These are phyloP conservation scores for Anacardium occidentale DNA, from an alignment of 345 rosid genomes.

Conservation along the genomic window DNA sequence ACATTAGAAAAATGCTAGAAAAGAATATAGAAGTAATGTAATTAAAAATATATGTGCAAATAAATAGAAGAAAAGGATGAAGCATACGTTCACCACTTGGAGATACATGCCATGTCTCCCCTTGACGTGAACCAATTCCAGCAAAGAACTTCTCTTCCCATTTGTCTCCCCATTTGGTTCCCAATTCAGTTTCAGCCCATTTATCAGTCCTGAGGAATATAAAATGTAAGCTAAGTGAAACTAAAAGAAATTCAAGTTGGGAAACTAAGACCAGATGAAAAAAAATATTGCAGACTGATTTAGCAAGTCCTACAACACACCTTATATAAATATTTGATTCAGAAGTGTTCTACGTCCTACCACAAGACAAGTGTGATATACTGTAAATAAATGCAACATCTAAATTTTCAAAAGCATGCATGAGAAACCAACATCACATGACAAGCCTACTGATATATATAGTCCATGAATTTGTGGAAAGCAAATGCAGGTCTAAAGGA, in stretches of 20 bases:
- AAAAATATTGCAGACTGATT: neutral
- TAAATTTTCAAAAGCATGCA: too few species aligned
- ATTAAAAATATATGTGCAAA: neutral
- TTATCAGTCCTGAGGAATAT: conserved; percentile 90
- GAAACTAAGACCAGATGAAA: neutral
- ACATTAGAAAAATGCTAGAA: neutral
- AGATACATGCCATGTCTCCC: conserved; percentile 99
- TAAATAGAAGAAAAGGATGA: conserved; percentile 10
- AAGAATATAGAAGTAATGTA: neutral
- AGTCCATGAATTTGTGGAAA: too few species aligned
- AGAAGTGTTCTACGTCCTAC: neutral
- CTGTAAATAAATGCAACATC: neutral
- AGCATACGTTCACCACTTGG: conserved; percentile 72
- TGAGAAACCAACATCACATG: too few species aligned
- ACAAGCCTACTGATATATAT: too few species aligned
- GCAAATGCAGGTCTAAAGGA: neutral
- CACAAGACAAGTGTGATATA: neutral
- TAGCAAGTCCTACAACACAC: neutral
- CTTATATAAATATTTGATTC: neutral
- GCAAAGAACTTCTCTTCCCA: conserved; percentile 98
- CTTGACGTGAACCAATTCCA: conserved; percentile 96
- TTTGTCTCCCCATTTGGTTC: conserved; percentile 99
- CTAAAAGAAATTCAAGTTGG: conserved; percentile 5
- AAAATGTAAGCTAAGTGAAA: conserved; percentile 20
- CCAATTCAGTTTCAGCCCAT: conserved; percentile 99